Conservation (phyloP, 2,329 filamentous ascomycete genomes). For the Calonectria pseudoreteaudii region DNA sequence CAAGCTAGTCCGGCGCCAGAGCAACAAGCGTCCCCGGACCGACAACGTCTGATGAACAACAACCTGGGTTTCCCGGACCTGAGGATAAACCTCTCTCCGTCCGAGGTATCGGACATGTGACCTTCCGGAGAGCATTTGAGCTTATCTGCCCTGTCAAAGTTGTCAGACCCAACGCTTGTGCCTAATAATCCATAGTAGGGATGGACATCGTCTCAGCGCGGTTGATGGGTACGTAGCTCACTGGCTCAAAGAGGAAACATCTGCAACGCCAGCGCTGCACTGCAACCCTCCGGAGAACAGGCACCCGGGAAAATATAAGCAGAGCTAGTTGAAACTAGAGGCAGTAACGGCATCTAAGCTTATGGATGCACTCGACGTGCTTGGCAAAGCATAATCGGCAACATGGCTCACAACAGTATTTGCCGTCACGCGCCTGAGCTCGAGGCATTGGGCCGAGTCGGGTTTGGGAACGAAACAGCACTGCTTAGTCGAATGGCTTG, state of each 20-base stretch:
- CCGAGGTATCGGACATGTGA: neutral
- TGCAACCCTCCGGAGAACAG: neutral
- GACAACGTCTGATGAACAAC: neutral
- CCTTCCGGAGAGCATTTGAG: neutral
- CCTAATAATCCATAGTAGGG: neutral
- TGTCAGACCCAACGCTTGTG: neutral
- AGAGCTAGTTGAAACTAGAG: neutral
- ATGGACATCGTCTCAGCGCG: neutral
- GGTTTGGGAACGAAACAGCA: slow-evolving; percentile 11
- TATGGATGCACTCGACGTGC: slow-evolving; percentile 9
- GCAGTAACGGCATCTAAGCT: neutral
- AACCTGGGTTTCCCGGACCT: neutral
- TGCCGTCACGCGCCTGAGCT: slow-evolving; percentile 16
- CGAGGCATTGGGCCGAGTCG: neutral
- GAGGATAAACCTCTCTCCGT: neutral
- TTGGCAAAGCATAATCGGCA: slow-evolving; percentile 8
- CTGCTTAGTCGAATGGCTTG: slow-evolving; percentile 23
- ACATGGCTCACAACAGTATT: slow-evolving; percentile 12
- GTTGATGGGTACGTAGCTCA: neutral
- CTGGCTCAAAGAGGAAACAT: neutral
- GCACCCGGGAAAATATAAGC: neutral
- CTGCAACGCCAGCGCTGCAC: neutral
- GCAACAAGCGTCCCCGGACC: neutral
- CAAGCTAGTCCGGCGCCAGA: neutral
- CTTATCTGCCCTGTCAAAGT: neutral